Base-by-base conservation (phyloP, 257 asterid genomes). In the Nemophila menziesii region DNA sequence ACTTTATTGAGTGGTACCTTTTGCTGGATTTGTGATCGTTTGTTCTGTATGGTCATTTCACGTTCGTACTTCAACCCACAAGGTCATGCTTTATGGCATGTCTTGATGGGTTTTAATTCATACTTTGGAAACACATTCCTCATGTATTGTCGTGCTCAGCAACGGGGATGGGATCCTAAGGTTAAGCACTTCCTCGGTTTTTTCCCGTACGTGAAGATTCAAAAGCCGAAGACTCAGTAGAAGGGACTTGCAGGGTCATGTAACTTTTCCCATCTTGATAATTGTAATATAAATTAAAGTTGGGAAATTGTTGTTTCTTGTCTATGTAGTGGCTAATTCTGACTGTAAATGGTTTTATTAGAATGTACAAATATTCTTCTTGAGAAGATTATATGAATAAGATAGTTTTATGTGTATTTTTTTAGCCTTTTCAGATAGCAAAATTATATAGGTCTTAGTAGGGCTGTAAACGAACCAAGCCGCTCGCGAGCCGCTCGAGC, bases 141-240 rank as follows among this genome's bases (percentile, higher is more conserved):
- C 50, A 87, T 87, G 97, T 82, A 68, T 72, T 87, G 97, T 56
- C 97, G 95, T 15, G 97, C 97, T 39, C 83, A 69, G 58, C 97
- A 87, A 58, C 72, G 93, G 22, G 92, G 77, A 16, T 87, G 95
- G 97, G 57, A 75, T 43, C 97, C 97, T 2, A 73, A 55, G 46
- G 78, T 87, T 11, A 57, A 69, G 44, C 67, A 77, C 75, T 71
- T 71, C 18, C 29, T 78, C 33, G 89, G 87, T 9, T 43, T 65
- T 41, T 54, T 82, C 54, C 97, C 97, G 0, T 87, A 77, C 17
- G 92, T 87, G 49, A 75, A 75, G 79, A 73, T 82, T 58, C 63
- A 79, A 37, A 87, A 87, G 70, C 85, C 92, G 1, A 87, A 87
- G 64, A 61, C 77, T 16, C 87, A 75, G 71, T 87, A 87, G 84